These are phyloP conservation scores for Onygenales sp. DNA, from an alignment of 2,329 filamentous ascomycete genomes.

Conservation along the genomic window DNA sequence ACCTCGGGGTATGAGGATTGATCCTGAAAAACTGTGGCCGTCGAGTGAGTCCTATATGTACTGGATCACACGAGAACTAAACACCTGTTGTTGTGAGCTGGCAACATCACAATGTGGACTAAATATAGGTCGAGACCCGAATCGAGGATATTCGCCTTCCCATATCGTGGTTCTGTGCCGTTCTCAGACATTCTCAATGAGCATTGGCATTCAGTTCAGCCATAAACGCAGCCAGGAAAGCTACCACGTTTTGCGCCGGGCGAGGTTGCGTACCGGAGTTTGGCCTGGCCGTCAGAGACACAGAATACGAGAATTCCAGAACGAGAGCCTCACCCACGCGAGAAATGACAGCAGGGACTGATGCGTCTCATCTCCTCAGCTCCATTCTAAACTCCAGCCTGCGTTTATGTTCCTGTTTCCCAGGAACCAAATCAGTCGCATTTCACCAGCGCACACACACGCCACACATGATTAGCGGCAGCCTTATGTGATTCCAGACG, in stretches of 20 bases:
- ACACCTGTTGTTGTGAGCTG: neutral
- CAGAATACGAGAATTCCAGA: neutral
- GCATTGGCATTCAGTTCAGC: neutral
- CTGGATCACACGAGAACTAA: neutral
- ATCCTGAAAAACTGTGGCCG: neutral
- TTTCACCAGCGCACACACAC: too few species aligned
- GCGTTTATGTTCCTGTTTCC: neutral
- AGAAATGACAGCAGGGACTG: neutral
- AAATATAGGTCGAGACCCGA: neutral
- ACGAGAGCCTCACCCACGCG: neutral
- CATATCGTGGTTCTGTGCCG: neutral
- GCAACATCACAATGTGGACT: neutral
- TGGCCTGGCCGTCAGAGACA: neutral
- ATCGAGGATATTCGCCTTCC: neutral
- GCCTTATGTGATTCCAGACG: too few species aligned
- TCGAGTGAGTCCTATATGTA: constrained; percentile 1
- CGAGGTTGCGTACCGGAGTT: neutral
- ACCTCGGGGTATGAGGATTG: neutral
- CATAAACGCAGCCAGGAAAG: neutral
- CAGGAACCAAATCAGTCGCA: too few species aligned
- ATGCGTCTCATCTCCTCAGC: neutral
- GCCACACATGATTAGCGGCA: too few species aligned
- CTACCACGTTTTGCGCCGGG: neutral
- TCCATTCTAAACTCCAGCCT: neutral
- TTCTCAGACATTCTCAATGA: neutral